phyloP scores from a whole-genome alignment of 2,329 filamentous ascomycete species.

The Phoma sp. region DNA sequence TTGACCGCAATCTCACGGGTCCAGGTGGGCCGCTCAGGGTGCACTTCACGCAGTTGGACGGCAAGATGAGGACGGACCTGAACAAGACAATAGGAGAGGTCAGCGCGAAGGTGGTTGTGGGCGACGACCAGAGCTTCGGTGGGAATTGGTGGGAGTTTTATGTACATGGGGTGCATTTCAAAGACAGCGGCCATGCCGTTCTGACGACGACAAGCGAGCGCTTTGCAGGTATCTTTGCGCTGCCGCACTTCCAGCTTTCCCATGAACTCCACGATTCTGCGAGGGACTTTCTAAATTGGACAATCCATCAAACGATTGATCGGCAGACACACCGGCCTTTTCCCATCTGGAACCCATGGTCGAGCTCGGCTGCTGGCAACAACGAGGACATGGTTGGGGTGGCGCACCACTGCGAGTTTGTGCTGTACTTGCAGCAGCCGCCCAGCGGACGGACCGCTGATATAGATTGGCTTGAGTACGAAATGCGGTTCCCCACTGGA shows the following conservation, averaged over 20 bases:
- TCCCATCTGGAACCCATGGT: conserved; percentile 71
- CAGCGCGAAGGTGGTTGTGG: conserved; percentile 71
- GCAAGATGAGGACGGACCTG: conserved; percentile 36
- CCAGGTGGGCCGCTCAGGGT: conserved; percentile 68
- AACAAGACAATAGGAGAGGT: conserved; percentile 67
- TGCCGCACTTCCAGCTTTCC: conserved; percentile 80
- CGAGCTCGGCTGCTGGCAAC: conserved; percentile 66
- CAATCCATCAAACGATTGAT: conserved; percentile 70
- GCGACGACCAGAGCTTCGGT: conserved; percentile 68
- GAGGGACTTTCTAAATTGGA: conserved; percentile 70
- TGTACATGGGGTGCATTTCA: conserved; percentile 85
- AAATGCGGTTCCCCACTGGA: conserved; percentile 65
- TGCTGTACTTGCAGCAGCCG: conserved; percentile 79
- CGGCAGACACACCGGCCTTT: conserved; percentile 67
- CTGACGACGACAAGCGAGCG: conserved; percentile 89
- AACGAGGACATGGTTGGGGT: conserved; percentile 63
- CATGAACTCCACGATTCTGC: conserved; percentile 56
- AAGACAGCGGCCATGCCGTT: conserved; percentile 76
- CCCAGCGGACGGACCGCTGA: conserved; percentile 36
- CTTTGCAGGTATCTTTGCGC: conserved; percentile 83
- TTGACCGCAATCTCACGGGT: conserved; percentile 82
- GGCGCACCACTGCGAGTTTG: conserved; percentile 86
- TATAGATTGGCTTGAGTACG: conserved; percentile 62
- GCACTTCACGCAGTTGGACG: conserved; percentile 65
- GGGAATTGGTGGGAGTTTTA: conserved; percentile 80